Base-by-base conservation (phyloP, 1,284 basidiomycete species). In the Cutaneotrichosporon arboriforme region DNA sequence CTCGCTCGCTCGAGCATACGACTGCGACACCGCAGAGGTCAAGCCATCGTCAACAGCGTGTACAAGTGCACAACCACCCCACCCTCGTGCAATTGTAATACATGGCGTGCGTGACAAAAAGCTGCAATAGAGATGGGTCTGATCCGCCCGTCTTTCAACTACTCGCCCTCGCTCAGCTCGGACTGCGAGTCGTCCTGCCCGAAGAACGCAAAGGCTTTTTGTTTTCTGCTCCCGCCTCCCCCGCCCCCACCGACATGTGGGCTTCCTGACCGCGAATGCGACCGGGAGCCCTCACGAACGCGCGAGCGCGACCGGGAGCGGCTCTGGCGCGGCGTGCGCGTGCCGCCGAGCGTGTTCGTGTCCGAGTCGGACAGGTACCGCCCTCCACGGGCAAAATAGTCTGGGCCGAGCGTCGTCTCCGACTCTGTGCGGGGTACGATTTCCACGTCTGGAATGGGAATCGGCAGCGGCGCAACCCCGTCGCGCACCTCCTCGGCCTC, bases 121-220 rank as follows among this genome's bases (percentile, higher is more conserved):
- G n/a, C 10, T 31, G 26, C 26, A 31, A 31, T 31, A 31, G 26
- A 31, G 5, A n/a, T n/a, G n/a, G 26, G 7, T 31, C 26, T 31
- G 7, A 7, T 10, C 26, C 26, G 5, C 26, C 10, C 26, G 7
- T 31, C 26, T 5, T 10, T 31, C 5, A 5, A 31, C 26, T 35
- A 45, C 20, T 49, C 47, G 26, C 8, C 17, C 22, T 50, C 49
- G 49, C 49, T 50, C 3, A 50, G 3, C 49, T 50, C 49, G 8
- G 47, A 49, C 31, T 49, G 47, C 31, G 47, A 49, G 41, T 50
- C 49, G 40, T 50, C 35, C 52, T 74, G 68, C 23, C 75, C 70
- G 51, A 74, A 67, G 72, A 67, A 71, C 12, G 74, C 71, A 54
- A 75, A 73, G 31, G 71, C 72, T 57, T 74, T 72, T 46, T 67